These are phyloP conservation scores for Lipomyces yamanashiensis DNA, from an alignment of 805 yeast species.

Conservation along the genomic window DNA sequence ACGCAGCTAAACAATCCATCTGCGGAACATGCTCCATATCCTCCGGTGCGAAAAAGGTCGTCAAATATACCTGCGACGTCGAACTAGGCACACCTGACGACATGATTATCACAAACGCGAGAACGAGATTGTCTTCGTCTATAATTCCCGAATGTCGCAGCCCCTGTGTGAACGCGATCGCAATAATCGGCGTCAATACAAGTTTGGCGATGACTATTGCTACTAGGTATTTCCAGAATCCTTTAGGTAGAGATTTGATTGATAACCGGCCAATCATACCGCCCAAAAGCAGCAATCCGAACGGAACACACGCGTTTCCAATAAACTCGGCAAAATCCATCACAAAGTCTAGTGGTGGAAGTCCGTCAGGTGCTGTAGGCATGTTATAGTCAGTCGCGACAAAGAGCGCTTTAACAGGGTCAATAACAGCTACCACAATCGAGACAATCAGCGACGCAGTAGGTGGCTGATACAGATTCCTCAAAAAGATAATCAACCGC, in stretches of 20 bases:
- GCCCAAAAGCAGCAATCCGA: conserved; percentile 81
- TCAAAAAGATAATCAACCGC: conserved; percentile 38
- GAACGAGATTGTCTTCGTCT: conserved; percentile 57
- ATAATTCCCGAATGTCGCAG: conserved; percentile 67
- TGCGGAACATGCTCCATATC: conserved; percentile 52
- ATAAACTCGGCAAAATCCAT: conserved; percentile 81
- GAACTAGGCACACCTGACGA: conserved; percentile 86
- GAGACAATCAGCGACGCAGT: conserved; percentile 71
- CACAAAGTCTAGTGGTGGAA: conserved; percentile 81
- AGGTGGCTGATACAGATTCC: conserved; percentile 70
- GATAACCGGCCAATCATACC: conserved; percentile 82
- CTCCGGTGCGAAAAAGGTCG: conserved; percentile 84
- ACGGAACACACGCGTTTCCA: conserved; percentile 86
- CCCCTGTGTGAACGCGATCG: conserved; percentile 68
- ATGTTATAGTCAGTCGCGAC: conserved; percentile 53
- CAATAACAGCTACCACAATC: conserved; percentile 76
- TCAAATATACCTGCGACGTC: conserved; percentile 83
- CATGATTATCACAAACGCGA: conserved; percentile 73
- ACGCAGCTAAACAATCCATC: conserved; percentile 82
- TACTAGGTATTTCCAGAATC: conserved; percentile 66
- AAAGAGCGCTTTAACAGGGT: conserved; percentile 78
- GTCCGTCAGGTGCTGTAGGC: conserved; percentile 79
- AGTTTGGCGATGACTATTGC: conserved; percentile 62
- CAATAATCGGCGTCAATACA: conserved; percentile 77
- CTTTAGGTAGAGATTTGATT: conserved; percentile 63